Conservation (phyloP, 371 early-diverging fungal species). For the Smittium culicis region DNA sequence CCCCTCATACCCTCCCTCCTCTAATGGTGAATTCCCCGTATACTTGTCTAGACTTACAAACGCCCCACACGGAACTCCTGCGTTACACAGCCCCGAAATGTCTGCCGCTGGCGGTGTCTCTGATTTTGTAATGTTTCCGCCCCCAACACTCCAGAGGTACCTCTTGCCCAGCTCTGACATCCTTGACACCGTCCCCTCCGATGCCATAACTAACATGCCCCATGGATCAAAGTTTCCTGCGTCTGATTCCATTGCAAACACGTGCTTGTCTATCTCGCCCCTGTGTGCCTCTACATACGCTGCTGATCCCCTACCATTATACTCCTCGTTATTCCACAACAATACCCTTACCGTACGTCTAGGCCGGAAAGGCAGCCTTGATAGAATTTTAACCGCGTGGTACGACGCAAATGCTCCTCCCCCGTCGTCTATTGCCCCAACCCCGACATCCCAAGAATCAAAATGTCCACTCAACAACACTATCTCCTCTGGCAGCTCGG, state of each 20-base stretch:
- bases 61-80: slow-evolving; percentile 37
- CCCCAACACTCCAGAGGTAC: slow-evolving; percentile 15
- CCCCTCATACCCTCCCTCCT: slow-evolving; percentile 12
- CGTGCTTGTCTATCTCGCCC: slow-evolving; percentile 28
- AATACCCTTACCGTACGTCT: slow-evolving; percentile 42
- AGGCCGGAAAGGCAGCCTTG: slow-evolving; percentile 25
- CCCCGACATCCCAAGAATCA: slow-evolving; percentile 47
- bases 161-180: no score
- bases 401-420: slow-evolving; percentile 39
- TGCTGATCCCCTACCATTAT: slow-evolving; percentile 33
- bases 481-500: slow-evolving; percentile 35
- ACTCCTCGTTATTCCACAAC: slow-evolving; percentile 44
- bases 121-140: slow-evolving; percentile 23
- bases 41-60: slow-evolving; percentile 11
- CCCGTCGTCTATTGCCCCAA: slow-evolving; percentile 39
- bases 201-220: slow-evolving; percentile 29
- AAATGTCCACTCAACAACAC: slow-evolving; percentile 43
- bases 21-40: neutral
- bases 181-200: neutral
- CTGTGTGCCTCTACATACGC: slow-evolving; percentile 35
- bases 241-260: slow-evolving; percentile 41
- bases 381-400: slow-evolving; percentile 37
- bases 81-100: slow-evolving; percentile 31
- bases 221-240: slow-evolving; percentile 40
- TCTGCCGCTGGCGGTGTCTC: slow-evolving; percentile 31